Conservation (phyloP, 192 early-diverging fungal species). For the Coemansia sp. region DNA sequence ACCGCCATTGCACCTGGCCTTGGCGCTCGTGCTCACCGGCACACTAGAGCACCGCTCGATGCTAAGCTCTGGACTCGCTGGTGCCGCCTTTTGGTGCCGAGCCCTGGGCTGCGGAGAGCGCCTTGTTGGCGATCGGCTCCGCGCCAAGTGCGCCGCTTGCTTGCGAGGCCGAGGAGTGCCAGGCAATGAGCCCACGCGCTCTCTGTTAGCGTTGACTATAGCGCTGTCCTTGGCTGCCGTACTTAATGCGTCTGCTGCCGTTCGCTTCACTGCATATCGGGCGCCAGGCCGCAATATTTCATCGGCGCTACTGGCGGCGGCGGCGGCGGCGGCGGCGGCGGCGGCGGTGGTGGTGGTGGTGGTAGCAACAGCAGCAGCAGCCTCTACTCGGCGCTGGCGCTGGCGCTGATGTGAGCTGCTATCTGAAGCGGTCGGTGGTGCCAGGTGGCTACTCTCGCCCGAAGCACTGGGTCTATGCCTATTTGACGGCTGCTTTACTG, state of each 20-base stretch:
- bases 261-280: conserved; percentile 7
- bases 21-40: not conserved
- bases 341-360: no score
- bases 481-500: not conserved
- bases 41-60: conserved; percentile 16
- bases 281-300: conserved; percentile 3
- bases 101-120: conserved; percentile 1
- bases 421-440: not conserved
- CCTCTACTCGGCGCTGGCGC: not conserved
- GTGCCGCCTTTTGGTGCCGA: not conserved
- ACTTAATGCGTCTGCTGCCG: not conserved
- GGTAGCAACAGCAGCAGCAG: no score
- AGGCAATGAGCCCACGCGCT: conserved; percentile 46
- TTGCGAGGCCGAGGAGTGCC: conserved; percentile 28
- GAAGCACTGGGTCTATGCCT: not conserved
- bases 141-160: not conserved
- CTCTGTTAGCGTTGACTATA: conserved; percentile 41
- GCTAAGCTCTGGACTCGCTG: not conserved
- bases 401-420: not conserved
- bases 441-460: not conserved
- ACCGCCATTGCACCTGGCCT: not conserved
- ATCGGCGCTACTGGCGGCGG: not conserved
- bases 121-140: conserved; percentile 8
- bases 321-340: no score
- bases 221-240: conserved; percentile 21